phyloP scores from a whole-genome alignment of 495 filamentous ascomycete species.

The Tuber melanosporum region DNA sequence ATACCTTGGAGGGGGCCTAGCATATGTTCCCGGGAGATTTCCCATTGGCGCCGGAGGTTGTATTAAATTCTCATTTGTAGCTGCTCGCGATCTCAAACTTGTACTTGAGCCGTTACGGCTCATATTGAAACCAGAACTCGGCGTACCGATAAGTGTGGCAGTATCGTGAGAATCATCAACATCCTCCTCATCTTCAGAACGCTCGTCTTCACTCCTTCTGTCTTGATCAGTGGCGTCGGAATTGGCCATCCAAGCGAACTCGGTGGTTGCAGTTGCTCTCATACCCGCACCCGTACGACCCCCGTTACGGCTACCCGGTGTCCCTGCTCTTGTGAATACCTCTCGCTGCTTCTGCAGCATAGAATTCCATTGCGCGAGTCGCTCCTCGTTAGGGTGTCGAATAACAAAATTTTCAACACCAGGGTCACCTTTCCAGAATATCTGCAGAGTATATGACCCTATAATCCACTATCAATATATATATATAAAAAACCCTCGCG shows the following conservation, averaged over 20 bases:
- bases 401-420: constrained; percentile 96
- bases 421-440: constrained; percentile 97
- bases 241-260: constrained; percentile 70
- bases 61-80: constrained; percentile 62
- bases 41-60: constrained; percentile 40
- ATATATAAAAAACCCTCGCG: neutral
- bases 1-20: constrained; percentile 43
- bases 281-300: constrained; percentile 22
- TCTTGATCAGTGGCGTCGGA: constrained; percentile 26
- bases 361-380: constrained; percentile 82
- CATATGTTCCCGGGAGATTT: constrained; percentile 35
- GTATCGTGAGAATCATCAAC: constrained; percentile 50
- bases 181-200: constrained; percentile 65
- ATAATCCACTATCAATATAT: neutral
- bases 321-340: constrained; percentile 47
- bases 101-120: constrained; percentile 73
- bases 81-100: constrained; percentile 72
- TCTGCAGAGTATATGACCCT: constrained; percentile 92
- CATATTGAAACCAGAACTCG: constrained; percentile 49
- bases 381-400: constrained; percentile 79
- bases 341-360: constrained; percentile 50
- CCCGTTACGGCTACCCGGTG: constrained; percentile 48
- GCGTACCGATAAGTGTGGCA: constrained; percentile 41
- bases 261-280: constrained; percentile 55
- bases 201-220: constrained; percentile 16